Percentiles rank a stretch among this genome's conserved stretches.
These are phyloP conservation scores for Austroboletus niveus DNA, from an alignment of 1,284 basidiomycete species.

Conservation along the genomic window DNA sequence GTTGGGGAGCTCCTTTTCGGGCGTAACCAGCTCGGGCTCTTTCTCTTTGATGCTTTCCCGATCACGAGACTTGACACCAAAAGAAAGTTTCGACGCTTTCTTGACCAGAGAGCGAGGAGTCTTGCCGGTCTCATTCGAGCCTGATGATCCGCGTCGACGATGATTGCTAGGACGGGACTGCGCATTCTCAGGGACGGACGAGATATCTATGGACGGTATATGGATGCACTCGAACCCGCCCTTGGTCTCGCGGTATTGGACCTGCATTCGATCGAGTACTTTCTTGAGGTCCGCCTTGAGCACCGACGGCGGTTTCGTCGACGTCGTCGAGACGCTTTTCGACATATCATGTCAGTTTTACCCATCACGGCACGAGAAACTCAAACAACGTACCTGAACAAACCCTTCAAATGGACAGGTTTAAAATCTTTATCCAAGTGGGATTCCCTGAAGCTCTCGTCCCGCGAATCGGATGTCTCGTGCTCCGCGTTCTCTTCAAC, in stretches of 20 bases:
- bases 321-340: slow-evolving; percentile 87
- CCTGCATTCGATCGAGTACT: slow-evolving; percentile 91
- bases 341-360: slow-evolving; percentile 3
- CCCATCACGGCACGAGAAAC: background rate
- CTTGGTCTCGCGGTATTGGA: slow-evolving; percentile 89
- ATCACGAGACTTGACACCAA: slow-evolving; percentile 47
- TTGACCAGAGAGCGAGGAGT: slow-evolving; percentile 58
- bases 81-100: slow-evolving; percentile 76
- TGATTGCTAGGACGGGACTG: slow-evolving; percentile 37
- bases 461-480: slow-evolving; percentile 38
- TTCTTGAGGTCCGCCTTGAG: slow-evolving; percentile 84
- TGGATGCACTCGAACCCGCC: slow-evolving; percentile 96
- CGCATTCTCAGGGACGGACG: slow-evolving; percentile 54
- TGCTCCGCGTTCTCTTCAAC: slow-evolving; percentile 43
- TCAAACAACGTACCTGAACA: slow-evolving; percentile 69
- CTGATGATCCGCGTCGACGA: slow-evolving; percentile 48
- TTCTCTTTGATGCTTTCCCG: slow-evolving; percentile 38
- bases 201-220: slow-evolving; percentile 87
- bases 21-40: slow-evolving; percentile 37
- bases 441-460: slow-evolving; percentile 36
- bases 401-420: slow-evolving; percentile 84
- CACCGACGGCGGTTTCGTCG: slow-evolving; percentile 80
- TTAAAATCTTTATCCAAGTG: slow-evolving; percentile 72
- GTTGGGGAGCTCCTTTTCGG: slow-evolving; percentile 45
- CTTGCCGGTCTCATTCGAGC: slow-evolving; percentile 50